Percentiles rank a stretch among this genome's conserved stretches.
These are phyloP conservation scores for Mycena vulgaris DNA, from an alignment of 768 basidiomycete genomes.

Conservation along the genomic window DNA sequence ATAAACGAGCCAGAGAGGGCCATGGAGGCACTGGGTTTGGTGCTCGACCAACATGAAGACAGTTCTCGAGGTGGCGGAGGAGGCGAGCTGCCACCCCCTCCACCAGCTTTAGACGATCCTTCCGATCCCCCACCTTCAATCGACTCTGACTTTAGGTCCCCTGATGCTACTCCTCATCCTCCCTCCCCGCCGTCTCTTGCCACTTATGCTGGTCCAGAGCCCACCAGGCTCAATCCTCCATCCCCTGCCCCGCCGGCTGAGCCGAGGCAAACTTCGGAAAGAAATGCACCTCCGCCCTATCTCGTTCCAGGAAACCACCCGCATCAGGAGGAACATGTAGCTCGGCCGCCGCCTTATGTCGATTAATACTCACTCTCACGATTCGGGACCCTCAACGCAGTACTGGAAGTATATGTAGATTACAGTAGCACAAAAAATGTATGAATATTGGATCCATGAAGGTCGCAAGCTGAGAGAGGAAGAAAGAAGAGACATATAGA, in stretches of 20 bases:
- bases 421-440: conserved; percentile 38
- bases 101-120: conserved; percentile 88
- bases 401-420: conserved; percentile 32
- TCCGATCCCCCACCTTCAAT: conserved; percentile 92
- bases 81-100: conserved; percentile 77
- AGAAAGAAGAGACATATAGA: conserved; percentile 38
- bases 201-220: conserved; percentile 49
- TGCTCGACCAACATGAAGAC: conserved; percentile 67
- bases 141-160: conserved; percentile 81
- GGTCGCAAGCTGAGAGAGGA: conserved; percentile 25
- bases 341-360: conserved; percentile 75
- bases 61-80: conserved; percentile 49
- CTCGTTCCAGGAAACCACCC: conserved; percentile 66
- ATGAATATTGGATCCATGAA: conserved; percentile 30
- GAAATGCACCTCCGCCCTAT: conserved; percentile 86
- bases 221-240: conserved; percentile 47
- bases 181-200: conserved; percentile 53
- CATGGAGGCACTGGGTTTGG: conserved; percentile 72
- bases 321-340: conserved; percentile 66
- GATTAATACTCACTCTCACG: conserved; percentile 55
- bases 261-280: conserved; percentile 58
- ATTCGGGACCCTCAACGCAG: conserved; percentile 1
- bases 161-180: conserved; percentile 55
- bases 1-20: conserved; percentile 67
- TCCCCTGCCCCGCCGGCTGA: conserved; percentile 52